These are phyloP conservation scores for Alternaria tenuissima DNA, from an alignment of 2,329 filamentous ascomycete genomes.

Conservation along the genomic window DNA sequence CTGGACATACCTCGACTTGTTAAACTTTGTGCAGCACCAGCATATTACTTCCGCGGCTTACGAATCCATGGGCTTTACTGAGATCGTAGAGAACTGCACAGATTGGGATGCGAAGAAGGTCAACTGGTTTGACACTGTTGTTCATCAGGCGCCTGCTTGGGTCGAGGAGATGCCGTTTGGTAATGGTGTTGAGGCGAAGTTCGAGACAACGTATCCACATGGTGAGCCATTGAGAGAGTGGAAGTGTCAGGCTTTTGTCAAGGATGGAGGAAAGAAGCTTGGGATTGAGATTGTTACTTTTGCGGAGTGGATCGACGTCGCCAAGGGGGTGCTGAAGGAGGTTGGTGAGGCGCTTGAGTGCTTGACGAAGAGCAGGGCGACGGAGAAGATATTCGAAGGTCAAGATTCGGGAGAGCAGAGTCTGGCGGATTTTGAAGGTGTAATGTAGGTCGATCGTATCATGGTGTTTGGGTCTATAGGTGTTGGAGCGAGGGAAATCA, in stretches of 20 bases:
- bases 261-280: conserved; percentile 59
- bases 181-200: conserved; percentile 37
- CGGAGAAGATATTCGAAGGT: conserved; percentile 31
- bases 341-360: conserved; percentile 39
- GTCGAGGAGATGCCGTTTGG: conserved; percentile 64
- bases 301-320: conserved; percentile 63
- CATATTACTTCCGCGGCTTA: conserved; percentile 43
- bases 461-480: neutral
- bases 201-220: conserved; percentile 67
- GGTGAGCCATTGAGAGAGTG: conserved; percentile 54
- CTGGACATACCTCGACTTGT: conserved; percentile 53
- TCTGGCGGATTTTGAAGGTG: conserved; percentile 32
- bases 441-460: conserved; percentile 21
- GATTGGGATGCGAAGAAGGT: conserved; percentile 39
- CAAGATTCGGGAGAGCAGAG: conserved; percentile 4
- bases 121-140: conserved; percentile 50
- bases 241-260: conserved; percentile 67
- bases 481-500: neutral
- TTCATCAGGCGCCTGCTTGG: conserved; percentile 58
- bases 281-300: conserved; percentile 69
- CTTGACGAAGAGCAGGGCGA: conserved; percentile 30
- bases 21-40: conserved; percentile 49
- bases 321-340: conserved; percentile 60
- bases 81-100: conserved; percentile 48
- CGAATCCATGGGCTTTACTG: conserved; percentile 49